These are phyloP conservation scores for Exophiala alcalophila DNA, from an alignment of 2,329 filamentous ascomycete species.

Conservation along the genomic window DNA sequence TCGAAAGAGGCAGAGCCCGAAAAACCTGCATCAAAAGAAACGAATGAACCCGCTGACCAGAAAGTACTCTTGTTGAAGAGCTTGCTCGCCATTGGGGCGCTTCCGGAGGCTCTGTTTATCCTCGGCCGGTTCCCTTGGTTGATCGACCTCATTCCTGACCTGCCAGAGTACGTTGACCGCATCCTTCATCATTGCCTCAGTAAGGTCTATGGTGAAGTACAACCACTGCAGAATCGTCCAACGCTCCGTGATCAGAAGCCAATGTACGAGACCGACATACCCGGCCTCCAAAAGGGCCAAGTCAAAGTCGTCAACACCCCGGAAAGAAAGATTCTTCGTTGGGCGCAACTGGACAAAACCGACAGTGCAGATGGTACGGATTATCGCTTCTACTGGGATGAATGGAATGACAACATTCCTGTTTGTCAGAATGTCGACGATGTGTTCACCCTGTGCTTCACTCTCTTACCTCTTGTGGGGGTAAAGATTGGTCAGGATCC, in stretches of 20 bases:
- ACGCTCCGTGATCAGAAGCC: constrained; percentile 50
- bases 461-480: constrained; percentile 79
- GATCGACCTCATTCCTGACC: constrained; percentile 75
- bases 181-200: constrained; percentile 78
- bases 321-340: constrained; percentile 68
- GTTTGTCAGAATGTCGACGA: constrained; percentile 88
- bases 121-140: constrained; percentile 92
- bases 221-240: constrained; percentile 45
- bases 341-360: constrained; percentile 77
- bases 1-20: constrained; percentile 52
- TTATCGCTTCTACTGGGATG: constrained; percentile 95
- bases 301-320: constrained; percentile 60
- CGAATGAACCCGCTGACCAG: constrained; percentile 75
- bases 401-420: constrained; percentile 92
- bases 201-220: constrained; percentile 62
- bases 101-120: constrained; percentile 90
- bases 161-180: constrained; percentile 78
- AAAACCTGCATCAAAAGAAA: constrained; percentile 42
- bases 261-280: constrained; percentile 60
- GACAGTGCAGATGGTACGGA: constrained; percentile 71
- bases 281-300: constrained; percentile 65
- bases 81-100: constrained; percentile 82
- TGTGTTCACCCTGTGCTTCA: constrained; percentile 79
- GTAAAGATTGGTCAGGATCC: constrained; percentile 86
- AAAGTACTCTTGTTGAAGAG: constrained; percentile 82